Conservation (phyloP, 2,329 filamentous ascomycete species). For the Aspergillus quadrilineatus region DNA sequence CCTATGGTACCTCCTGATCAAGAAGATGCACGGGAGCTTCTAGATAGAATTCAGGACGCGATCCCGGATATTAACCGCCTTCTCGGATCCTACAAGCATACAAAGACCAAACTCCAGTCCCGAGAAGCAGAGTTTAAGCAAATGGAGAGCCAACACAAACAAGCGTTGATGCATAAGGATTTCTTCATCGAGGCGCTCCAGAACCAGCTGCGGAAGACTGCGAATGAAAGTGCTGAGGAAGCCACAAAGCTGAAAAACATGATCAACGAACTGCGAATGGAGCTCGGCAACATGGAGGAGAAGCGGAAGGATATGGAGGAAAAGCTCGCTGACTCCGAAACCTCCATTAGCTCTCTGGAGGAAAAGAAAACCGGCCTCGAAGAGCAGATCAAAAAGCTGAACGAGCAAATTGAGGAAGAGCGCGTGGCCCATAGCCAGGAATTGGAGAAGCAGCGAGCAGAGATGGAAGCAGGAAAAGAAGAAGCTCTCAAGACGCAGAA, state of each 20-base stretch:
- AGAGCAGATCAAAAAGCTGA: constrained; percentile 37
- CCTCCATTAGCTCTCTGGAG: constrained; percentile 46
- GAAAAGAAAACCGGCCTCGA: constrained; percentile 47
- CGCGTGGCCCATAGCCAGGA: constrained; percentile 48
- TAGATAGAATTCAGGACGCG: constrained; percentile 46
- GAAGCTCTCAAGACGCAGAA: constrained; percentile 45
- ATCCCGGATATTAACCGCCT: constrained; percentile 49
- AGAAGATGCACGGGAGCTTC: constrained; percentile 40
- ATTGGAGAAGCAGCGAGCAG: constrained; percentile 28
- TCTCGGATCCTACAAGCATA: constrained; percentile 50
- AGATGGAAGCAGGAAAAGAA: constrained; percentile 28
- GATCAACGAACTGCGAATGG: constrained; percentile 50
- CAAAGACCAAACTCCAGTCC: constrained; percentile 50
- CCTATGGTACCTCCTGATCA: constrained; percentile 32
- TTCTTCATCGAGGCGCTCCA: constrained; percentile 54
- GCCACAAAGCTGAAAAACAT: constrained; percentile 42
- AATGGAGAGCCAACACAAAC: constrained; percentile 50
- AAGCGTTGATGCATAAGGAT: constrained; percentile 54
- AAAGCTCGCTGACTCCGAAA: constrained; percentile 45
- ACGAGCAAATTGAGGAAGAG: constrained; percentile 40
- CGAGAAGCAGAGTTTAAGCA: constrained; percentile 53
- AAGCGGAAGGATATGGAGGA: constrained; percentile 54
- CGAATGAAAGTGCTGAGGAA: constrained; percentile 52
- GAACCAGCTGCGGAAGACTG: constrained; percentile 50
- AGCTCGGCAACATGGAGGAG: constrained; percentile 52